Percentiles rank a stretch among this genome's conserved stretches.
These are phyloP conservation scores for Zasmidium citrigriseum DNA, from an alignment of 2,329 filamentous ascomycete genomes.

Conservation along the genomic window DNA sequence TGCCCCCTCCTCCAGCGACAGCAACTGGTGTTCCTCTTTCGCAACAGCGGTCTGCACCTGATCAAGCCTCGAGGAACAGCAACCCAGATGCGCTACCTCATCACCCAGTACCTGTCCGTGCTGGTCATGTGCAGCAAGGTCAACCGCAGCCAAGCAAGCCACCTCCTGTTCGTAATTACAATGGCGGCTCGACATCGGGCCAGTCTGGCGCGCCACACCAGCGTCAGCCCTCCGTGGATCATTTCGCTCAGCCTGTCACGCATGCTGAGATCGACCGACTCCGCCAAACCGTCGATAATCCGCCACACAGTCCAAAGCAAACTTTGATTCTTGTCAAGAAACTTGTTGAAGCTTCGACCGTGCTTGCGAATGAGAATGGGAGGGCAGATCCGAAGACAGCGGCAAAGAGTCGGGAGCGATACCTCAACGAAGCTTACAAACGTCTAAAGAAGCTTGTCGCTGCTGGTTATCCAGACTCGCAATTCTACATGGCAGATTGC, in stretches of 20 bases:
- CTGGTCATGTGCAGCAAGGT: constrained; percentile 42
- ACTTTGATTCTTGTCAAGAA: constrained; percentile 78
- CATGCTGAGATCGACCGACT: constrained; percentile 72
- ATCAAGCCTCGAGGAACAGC: constrained; percentile 23
- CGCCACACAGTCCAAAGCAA: constrained; percentile 70
- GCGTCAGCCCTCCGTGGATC: constrained; percentile 25
- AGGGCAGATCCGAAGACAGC: constrained; percentile 66
- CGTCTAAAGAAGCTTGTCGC: constrained; percentile 83
- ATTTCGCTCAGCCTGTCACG: constrained; percentile 62
- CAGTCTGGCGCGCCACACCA: constrained; percentile 32
- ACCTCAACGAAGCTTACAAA: constrained; percentile 83
- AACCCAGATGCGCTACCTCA: constrained; percentile 58
- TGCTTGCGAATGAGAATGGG: constrained; percentile 74
- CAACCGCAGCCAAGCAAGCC: constrained; percentile 44
- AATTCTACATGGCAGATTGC: constrained; percentile 91
- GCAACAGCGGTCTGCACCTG: constrained; percentile 27
- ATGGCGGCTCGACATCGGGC: constrained; percentile 26
- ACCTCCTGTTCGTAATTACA: constrained; percentile 56
- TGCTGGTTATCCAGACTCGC: constrained; percentile 75
- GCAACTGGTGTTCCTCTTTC: constrained; percentile 26
- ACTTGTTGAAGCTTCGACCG: constrained; percentile 78
- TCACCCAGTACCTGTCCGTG: constrained; percentile 54
- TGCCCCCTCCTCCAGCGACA: constrained; percentile 26
- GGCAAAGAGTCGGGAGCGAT: constrained; percentile 73
- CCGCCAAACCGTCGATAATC: constrained; percentile 67